phyloP scores from a whole-genome alignment of 495 filamentous ascomycete genomes.

The Podospora pseudopauciseta region DNA sequence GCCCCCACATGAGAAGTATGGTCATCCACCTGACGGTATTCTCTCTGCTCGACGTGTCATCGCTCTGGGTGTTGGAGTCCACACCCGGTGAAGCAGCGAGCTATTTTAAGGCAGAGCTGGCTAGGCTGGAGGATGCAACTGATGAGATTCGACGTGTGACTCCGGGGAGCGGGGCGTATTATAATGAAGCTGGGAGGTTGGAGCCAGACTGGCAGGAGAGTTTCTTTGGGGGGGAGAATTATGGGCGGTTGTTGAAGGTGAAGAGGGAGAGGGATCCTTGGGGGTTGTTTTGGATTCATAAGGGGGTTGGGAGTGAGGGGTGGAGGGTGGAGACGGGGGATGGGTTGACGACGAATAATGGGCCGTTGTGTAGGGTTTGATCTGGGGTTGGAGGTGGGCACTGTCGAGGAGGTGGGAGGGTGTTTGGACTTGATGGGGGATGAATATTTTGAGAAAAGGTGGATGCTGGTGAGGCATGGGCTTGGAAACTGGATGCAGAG shows the following conservation, averaged over 20 bases:
- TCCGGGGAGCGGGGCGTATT: conserved; percentile 41
- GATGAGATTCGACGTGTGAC: conserved; percentile 19
- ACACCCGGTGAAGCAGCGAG: background rate
- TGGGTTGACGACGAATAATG: conserved; percentile 28
- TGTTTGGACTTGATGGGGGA: background rate
- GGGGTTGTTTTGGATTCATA: conserved; percentile 51
- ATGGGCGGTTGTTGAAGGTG: conserved; percentile 44
- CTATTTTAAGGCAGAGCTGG: background rate
- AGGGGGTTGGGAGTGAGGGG: conserved; percentile 50
- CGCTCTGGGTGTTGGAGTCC: background rate
- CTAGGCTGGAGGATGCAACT: conserved; percentile 13
- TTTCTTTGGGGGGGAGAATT: conserved; percentile 53
- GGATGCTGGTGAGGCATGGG: background rate
- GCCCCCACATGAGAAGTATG: conserved; percentile 32
- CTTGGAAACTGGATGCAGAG: background rate
- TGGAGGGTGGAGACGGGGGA: conserved; percentile 34
- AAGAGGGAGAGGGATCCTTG: conserved; percentile 54
- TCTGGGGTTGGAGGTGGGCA: too few relatives aligned
- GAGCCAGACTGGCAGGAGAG: conserved; percentile 58
- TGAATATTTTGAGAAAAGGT: background rate
- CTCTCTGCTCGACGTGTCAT: background rate
- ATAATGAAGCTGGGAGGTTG: conserved; percentile 49
- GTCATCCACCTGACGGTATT: conserved; percentile 1
- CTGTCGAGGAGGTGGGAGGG: background rate
- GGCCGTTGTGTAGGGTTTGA: conserved; percentile 28